Evolutionary conservation across 2,329 filamentous ascomycete species (phyloP).

Genomic region (Graphilbum fragrans): DNA sequence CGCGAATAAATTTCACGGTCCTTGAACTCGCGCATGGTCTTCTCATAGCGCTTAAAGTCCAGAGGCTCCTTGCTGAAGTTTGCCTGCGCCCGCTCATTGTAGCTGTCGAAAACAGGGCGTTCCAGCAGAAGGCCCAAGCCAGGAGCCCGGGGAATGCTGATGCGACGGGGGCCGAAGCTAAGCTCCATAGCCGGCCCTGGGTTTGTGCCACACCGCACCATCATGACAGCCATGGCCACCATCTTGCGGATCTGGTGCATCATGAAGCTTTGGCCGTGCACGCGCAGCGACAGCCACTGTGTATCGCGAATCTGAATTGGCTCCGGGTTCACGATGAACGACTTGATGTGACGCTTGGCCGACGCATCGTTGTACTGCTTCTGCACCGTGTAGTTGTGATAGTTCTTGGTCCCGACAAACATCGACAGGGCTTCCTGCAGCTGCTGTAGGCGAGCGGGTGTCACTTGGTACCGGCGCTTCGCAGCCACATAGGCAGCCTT

Average conservation of each 20-base stretch:
- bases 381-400: conserved; percentile 94
- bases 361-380: conserved; percentile 74
- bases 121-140: conserved; percentile 81
- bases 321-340: conserved; percentile 63
- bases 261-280: conserved; percentile 98
- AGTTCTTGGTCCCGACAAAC: conserved; percentile 81
- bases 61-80: conserved; percentile 56
- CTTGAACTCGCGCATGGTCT: conserved; percentile 80
- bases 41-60: conserved; percentile 66
- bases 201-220: conserved; percentile 75
- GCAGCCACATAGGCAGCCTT: conserved; percentile 72
- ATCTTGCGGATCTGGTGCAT: conserved; percentile 99
- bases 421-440: conserved; percentile 63
- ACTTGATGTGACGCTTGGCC: conserved; percentile 83
- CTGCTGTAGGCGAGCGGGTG: conserved; percentile 54
- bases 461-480: conserved; percentile 76
- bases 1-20: conserved; percentile 81
- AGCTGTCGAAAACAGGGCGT: conserved; percentile 79
- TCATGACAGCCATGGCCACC: conserved; percentile 82
- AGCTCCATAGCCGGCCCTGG: conserved; percentile 57
- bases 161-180: conserved; percentile 58
- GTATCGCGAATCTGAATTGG: conserved; percentile 83
- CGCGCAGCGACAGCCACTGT: conserved; percentile 90
- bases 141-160: conserved; percentile 89
- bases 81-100: conserved; percentile 61